phyloP scores from a whole-genome alignment of 192 early-diverging fungal genomes.

The Thoreauomyces humboldtii region DNA sequence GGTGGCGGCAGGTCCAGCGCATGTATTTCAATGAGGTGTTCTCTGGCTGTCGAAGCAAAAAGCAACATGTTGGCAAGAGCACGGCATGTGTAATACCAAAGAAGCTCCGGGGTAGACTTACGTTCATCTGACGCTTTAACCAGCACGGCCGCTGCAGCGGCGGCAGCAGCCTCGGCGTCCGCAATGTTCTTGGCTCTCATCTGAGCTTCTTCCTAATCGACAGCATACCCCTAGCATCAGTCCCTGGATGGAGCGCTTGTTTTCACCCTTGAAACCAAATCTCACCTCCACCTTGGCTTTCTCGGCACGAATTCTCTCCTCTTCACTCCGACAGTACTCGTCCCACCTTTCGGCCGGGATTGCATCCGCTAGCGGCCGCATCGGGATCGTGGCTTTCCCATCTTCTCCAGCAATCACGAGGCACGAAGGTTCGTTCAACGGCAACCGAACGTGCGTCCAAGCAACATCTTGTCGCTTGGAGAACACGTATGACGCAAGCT shows the following conservation, averaged over 20 bases:
- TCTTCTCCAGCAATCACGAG: neutral
- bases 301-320: slow-evolving; percentile 3
- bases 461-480: slow-evolving; percentile 18
- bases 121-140: neutral
- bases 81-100: neutral
- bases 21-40: neutral
- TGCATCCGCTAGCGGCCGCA: slow-evolving; percentile 10
- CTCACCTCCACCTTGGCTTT: slow-evolving; percentile 17
- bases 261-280: neutral
- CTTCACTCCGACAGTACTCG: slow-evolving; percentile 11
- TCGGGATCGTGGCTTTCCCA: neutral
- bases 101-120: neutral
- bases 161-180: neutral
- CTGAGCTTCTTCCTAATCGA: neutral
- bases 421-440: neutral
- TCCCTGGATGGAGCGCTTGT: neutral
- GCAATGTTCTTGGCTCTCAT: neutral
- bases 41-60: neutral
- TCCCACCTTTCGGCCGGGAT: slow-evolving; percentile 29
- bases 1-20: neutral
- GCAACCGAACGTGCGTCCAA: neutral
- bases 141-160: neutral
- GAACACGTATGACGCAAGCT: slow-evolving; percentile 17
- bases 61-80: neutral
- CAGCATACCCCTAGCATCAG: neutral